Evolutionary conservation across 495 filamentous ascomycete species (phyloP), one percentile per base, ranked within the genome.

Genomic region (Trichoderma reesei): DNA sequence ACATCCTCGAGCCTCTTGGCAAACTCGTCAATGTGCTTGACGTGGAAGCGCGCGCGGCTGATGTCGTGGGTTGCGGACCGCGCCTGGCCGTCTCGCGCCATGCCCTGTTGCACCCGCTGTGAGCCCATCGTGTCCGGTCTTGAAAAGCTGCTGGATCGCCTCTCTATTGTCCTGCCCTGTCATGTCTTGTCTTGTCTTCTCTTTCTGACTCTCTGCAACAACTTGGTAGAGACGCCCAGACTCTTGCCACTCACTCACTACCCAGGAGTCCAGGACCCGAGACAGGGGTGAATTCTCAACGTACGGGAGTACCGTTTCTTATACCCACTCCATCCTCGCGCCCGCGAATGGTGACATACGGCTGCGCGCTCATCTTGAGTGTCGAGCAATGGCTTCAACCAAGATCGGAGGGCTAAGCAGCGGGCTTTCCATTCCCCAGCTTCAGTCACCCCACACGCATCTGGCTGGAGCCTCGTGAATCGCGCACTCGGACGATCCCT

Each of bases 11-110:
- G 71, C 37, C 72, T 74, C 67, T 76, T 73, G 48, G 79, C 79
- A 63, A 82, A 82, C 46, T 74, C 74, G 39, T 75, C 74, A 14
- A 82, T 70, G 62, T 80, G 74, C 66, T 79, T 78, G 56, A 82
- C 75, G 73, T 81, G 80, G 63, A 78, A 82, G 69, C 69, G 80
- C 33, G 79, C 76, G n/a, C 80, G 75, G 62, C 78, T 79, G 54
- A 78, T 79, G 64, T 82, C 79, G 69, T 82, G 80, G 36, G 80
- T 82, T 41, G 77, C 77, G 39, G 76, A 67, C 8, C 72, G 70
- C n/a, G 71, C 73, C 51, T 56, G 26, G 1, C 67, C 67, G 65
- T 66, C 26, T 63, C 63, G 66, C 67, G 66, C 51, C 51, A 56
- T 56, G 20, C 20, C 51, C 51, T 56, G 51, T 34, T 14, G 51